phyloP scores from a whole-genome alignment of 2,329 filamentous ascomycete species.

The Chaetomium sp. region DNA sequence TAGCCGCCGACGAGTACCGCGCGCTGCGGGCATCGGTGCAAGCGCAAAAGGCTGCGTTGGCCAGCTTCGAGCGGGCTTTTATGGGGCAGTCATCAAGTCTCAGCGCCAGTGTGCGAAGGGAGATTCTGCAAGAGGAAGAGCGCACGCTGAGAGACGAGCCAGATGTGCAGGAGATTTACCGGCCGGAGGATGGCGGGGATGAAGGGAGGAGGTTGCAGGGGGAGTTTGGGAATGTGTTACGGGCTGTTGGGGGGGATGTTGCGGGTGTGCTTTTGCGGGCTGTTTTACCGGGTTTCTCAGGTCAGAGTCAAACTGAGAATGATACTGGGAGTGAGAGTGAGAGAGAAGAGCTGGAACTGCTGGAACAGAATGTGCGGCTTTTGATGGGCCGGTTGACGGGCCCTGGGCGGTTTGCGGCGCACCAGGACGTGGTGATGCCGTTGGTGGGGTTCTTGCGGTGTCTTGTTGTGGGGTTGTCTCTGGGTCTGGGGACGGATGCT shows the following conservation, averaged over 20 bases:
- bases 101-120: conserved; percentile 58
- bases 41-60: conserved; percentile 53
- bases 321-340: too few relatives aligned
- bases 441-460: conserved; percentile 73
- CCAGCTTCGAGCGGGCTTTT: conserved; percentile 58
- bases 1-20: conserved; percentile 56
- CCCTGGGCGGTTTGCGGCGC: conserved; percentile 59
- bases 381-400: conserved; percentile 62
- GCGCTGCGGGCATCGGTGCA: conserved; percentile 51
- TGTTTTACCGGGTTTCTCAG: conserved; percentile 26
- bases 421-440: conserved; percentile 78
- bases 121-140: conserved; percentile 57
- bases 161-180: conserved; percentile 59
- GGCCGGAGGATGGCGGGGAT: conserved; percentile 53
- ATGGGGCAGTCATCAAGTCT: conserved; percentile 48
- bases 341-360: conserved; percentile 41
- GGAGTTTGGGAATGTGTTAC: conserved; percentile 73
- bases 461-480: conserved; percentile 66
- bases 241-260: conserved; percentile 47
- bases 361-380: conserved; percentile 55
- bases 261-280: conserved; percentile 32
- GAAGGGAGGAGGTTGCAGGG: conserved; percentile 68
- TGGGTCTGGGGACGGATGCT: conserved; percentile 42
- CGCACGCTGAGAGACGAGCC: conserved; percentile 59
- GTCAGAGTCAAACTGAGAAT: conserved; percentile 16